Percentiles rank a stretch among this genome's conserved stretches.
phyloP scores from a whole-genome alignment of 2,329 filamentous ascomycete genomes.

The Curvularia eragrostidis region DNA sequence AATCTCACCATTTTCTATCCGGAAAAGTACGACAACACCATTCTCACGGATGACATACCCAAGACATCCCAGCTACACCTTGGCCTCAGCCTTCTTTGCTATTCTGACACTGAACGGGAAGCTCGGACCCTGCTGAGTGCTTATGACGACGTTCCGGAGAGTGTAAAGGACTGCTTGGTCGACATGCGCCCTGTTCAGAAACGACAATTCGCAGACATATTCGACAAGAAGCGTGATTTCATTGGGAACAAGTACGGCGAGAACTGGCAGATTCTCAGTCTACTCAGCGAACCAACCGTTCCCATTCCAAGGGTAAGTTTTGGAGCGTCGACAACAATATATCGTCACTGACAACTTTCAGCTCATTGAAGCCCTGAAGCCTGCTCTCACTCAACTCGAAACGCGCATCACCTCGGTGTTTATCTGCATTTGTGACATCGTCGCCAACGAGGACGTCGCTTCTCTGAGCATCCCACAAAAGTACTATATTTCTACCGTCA shows the following conservation, averaged over 20 bases:
- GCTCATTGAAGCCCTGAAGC: constrained; percentile 15
- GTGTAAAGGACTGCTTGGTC: constrained; percentile 1
- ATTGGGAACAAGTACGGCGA: constrained; percentile 1
- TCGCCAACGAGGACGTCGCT: constrained; percentile 19
- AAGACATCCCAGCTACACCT: neutral
- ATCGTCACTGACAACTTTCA: constrained; percentile 1
- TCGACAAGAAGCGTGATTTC: constrained; percentile 1
- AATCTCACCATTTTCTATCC: constrained; percentile 6
- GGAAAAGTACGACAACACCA: neutral
- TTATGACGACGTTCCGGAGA: constrained; percentile 1
- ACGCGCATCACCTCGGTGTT: constrained; percentile 10
- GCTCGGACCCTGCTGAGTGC: neutral
- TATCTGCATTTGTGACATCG: constrained; percentile 15
- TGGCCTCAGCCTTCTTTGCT: neutral
- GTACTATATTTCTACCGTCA: constrained; percentile 23
- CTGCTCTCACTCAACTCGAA: constrained; percentile 13
- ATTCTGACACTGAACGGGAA: neutral
- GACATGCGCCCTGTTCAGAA: neutral
- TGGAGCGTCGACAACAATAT: neutral
- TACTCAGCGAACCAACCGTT: neutral
- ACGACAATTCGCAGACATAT: neutral
- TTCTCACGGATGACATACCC: constrained; percentile 3
- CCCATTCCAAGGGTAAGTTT: constrained; percentile 3
- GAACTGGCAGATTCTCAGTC: constrained; percentile 1
- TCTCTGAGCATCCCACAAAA: constrained; percentile 23